These are phyloP conservation scores for Annona cherimola DNA, from an alignment of 164 flowering plant species.

Conservation along the genomic window DNA sequence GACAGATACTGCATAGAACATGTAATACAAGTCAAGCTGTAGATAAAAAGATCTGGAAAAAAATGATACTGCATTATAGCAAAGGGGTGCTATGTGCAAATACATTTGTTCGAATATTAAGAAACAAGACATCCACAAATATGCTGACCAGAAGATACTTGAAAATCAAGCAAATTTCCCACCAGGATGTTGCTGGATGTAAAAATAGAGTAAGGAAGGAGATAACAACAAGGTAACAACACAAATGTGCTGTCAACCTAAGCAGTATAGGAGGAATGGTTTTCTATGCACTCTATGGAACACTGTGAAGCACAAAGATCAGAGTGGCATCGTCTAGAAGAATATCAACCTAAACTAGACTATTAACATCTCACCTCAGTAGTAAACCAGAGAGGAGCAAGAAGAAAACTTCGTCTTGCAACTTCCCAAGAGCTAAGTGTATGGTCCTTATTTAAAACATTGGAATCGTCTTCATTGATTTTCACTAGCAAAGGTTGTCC, in stretches of 20 bases:
- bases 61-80: neutral
- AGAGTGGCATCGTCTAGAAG: neutral
- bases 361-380: constrained; percentile 40
- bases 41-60: neutral
- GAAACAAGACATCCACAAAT: neutral
- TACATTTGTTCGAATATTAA: neutral
- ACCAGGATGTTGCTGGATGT: neutral
- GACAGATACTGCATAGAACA: constrained; percentile 68
- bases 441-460: constrained; percentile 6
- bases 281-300: neutral
- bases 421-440: constrained; percentile 40
- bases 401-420: constrained; percentile 39
- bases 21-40: neutral
- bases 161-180: neutral
- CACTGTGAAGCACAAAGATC: neutral
- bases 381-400: constrained; percentile 55
- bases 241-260: neutral
- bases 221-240: neutral
- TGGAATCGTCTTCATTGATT: constrained; percentile 21
- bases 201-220: neutral
- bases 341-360: neutral
- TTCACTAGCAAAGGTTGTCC: constrained; percentile 30
- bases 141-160: neutral
- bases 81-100: too few species aligned
- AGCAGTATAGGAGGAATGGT: neutral